Percentiles rank a stretch among this genome's conserved stretches.
phyloP scores from a whole-genome alignment of 768 basidiomycete genomes.

The Panaeolus cyanescens region DNA sequence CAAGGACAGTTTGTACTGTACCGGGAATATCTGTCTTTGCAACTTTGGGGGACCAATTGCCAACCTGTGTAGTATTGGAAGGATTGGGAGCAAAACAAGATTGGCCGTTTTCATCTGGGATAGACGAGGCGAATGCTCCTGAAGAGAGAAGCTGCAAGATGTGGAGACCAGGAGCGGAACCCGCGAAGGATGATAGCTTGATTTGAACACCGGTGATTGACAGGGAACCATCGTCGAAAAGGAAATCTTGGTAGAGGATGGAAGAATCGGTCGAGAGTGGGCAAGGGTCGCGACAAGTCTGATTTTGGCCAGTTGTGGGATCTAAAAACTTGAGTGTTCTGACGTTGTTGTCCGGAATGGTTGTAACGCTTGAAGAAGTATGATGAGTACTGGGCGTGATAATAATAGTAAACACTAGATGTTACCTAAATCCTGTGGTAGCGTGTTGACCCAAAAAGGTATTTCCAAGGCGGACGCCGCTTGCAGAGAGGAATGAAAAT shows the following conservation, averaged over 20 bases:
- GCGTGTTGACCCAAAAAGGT: conserved; percentile 81
- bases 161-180: conserved; percentile 80
- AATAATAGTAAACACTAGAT: conserved; percentile 20
- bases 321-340: conserved; percentile 79
- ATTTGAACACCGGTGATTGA: conserved; percentile 91
- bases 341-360: conserved; percentile 87
- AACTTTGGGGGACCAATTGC: conserved; percentile 66
- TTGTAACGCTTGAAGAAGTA: conserved; percentile 63
- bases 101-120: conserved; percentile 54
- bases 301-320: conserved; percentile 69
- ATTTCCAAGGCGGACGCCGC: conserved; percentile 89
- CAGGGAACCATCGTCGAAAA: conserved; percentile 58
- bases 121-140: conserved; percentile 85
- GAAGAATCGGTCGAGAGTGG: conserved; percentile 78
- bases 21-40: conserved; percentile 77
- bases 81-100: conserved; percentile 81
- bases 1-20: conserved; percentile 75
- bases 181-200: conserved; percentile 74
- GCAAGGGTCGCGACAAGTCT: conserved; percentile 77
- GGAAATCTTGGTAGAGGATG: conserved; percentile 90
- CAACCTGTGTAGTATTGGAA: conserved; percentile 68
- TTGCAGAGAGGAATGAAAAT: conserved; percentile 72
- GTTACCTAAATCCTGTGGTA: conserved; percentile 85
- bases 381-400: conserved; percentile 13
- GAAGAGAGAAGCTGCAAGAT: conserved; percentile 91